Evolutionary conservation across 345 rosid species (phyloP).

Genomic region (Lepidium africanum): DNA sequence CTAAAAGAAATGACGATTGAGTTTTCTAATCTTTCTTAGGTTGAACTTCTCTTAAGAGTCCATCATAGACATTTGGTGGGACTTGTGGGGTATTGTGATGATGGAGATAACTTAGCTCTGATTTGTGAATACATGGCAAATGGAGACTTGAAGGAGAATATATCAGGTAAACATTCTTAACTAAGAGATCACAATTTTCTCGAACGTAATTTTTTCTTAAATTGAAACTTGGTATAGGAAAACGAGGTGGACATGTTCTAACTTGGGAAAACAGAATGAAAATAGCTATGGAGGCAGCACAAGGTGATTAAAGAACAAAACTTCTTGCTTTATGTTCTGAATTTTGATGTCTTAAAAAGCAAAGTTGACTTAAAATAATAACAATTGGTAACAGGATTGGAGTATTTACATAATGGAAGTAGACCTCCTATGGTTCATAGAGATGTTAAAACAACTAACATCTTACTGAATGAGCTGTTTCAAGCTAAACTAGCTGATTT

Average conservation of each 20-base stretch:
- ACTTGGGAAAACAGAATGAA: slow-evolving; percentile 45
- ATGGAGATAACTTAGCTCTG: slow-evolving; percentile 35
- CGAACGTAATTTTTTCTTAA: background rate
- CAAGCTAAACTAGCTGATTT: slow-evolving; percentile 60
- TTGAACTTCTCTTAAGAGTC: slow-evolving; percentile 24
- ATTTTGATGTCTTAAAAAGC: background rate
- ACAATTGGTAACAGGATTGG: slow-evolving; percentile 36
- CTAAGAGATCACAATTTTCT: background rate
- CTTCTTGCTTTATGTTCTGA: background rate
- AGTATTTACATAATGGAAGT: slow-evolving; percentile 52
- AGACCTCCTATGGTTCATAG: slow-evolving; percentile 53
- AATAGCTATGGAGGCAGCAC: slow-evolving; percentile 49
- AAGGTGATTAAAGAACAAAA: slow-evolving; percentile 29
- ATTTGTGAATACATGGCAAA: slow-evolving; percentile 54
- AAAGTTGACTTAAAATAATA: background rate
- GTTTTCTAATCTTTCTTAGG: slow-evolving; percentile 4
- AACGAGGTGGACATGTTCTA: slow-evolving; percentile 8
- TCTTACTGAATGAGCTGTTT: slow-evolving; percentile 37
- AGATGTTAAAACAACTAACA: slow-evolving; percentile 47
- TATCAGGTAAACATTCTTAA: slow-evolving; percentile 18
- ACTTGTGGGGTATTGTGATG: slow-evolving; percentile 51
- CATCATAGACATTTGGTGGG: slow-evolving; percentile 38
- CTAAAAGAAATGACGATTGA: background rate
- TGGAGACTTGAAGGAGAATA: slow-evolving; percentile 41
- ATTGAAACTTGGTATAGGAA: background rate